Percentiles rank a stretch among this genome's conserved stretches.
These are phyloP conservation scores for Cryomyces minteri DNA, from an alignment of 495 filamentous ascomycete species.

Conservation along the genomic window DNA sequence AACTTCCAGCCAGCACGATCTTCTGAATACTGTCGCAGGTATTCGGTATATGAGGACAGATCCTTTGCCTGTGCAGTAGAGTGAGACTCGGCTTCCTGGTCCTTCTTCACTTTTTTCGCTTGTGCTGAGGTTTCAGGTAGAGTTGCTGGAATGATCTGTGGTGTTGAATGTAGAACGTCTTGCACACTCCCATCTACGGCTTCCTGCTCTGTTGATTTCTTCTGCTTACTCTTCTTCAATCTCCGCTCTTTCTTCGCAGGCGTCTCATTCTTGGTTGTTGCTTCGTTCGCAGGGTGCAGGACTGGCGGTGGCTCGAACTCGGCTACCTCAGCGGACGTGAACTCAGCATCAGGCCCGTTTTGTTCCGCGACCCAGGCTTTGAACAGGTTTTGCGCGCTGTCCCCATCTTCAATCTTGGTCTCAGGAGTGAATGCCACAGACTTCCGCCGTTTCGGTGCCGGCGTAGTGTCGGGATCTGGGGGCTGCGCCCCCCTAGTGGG, in stretches of 20 bases:
- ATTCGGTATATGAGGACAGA: conserved; percentile 34
- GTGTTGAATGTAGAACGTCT: background rate
- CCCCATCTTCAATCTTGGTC: conserved; percentile 41
- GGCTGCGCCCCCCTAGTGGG: too few relatives aligned
- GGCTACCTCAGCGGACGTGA: conserved; percentile 6
- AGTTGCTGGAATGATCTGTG: too few relatives aligned
- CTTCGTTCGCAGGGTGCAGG: background rate
- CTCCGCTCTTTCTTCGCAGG: background rate
- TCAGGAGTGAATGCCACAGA: conserved; percentile 63
- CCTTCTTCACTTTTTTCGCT: background rate
- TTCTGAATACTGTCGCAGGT: conserved; percentile 51
- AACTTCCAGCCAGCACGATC: conserved; percentile 67
- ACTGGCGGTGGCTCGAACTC: conserved; percentile 1
- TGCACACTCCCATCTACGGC: background rate
- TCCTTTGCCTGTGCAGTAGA: conserved; percentile 19
- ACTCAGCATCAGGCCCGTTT: conserved; percentile 13
- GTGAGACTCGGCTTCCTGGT: conserved; percentile 10
- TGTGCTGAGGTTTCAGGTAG: background rate
- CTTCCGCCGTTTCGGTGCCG: conserved; percentile 29
- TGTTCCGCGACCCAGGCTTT: conserved; percentile 25
- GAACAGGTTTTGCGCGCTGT: conserved; percentile 27
- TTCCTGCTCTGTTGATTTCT: conserved; percentile 4
- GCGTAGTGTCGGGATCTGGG: background rate
- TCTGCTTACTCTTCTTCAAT: background rate
- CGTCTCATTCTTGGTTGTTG: background rate